Base-by-base conservation (phyloP, 805 yeast genomes). In the Scheffersomyces ergatensis region DNA sequence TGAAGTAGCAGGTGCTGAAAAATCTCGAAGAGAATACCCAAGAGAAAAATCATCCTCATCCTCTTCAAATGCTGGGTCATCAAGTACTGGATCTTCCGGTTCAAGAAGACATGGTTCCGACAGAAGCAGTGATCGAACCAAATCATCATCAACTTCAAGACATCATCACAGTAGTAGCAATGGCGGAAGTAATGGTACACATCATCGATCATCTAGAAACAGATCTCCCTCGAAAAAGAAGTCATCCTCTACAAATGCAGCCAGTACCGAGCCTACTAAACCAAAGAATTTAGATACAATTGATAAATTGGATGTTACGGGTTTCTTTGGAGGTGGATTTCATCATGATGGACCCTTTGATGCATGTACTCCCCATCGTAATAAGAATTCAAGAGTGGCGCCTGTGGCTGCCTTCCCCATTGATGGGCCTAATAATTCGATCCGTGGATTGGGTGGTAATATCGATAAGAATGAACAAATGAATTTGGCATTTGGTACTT, bases 301-400 rank as follows among this genome's bases (percentile, higher is more conserved):
- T 52, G 99, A 93, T 67, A 87, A 87, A 63, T 74, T 93, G 55
- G 99, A 93, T 62, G 99, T 92, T 35, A 90, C 97, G 11, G 97
- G 96, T 1, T 76, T 90, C 46, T 90, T 87, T 59, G 97, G 97
- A 19, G 83, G 87, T 36, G 88, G 95, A 2, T 93, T 93, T 75
- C 99, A 93, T 63, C 98, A 93, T 63, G 99, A 93, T 66, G 99
- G 99, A 11, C 99, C 99, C 13, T 93, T 93, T 60, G 99, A 93
- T 61, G 99, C 99, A 1, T 92, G 98, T 63, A 86, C 95, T 2
- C 98, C 99, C 6, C 96, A 88, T 62, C 82, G 98, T 61, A 93
- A 93, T 65, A 86, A 85, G 65, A 73, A 78, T 43, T 67, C 65
- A 48, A 70, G 74, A 56, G 82, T 80, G 34, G 96, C 97, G 0